phyloP scores from a whole-genome alignment of 768 basidiomycete species.

The Antrodiella citrinella region DNA sequence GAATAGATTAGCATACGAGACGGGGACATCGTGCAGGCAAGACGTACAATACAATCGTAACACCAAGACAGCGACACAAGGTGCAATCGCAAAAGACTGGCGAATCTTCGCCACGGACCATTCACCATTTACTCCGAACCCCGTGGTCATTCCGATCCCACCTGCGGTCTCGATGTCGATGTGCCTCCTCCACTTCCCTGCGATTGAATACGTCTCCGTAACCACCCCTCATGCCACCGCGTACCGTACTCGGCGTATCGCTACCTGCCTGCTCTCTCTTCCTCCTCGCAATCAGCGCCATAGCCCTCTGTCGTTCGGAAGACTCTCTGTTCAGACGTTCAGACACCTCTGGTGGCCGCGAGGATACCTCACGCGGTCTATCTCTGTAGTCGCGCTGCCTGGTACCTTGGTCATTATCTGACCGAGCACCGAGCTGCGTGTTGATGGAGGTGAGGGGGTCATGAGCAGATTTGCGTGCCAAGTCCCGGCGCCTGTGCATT shows the following conservation, averaged over 20 bases:
- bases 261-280: slow-evolving; percentile 56
- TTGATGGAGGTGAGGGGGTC: slow-evolving; percentile 75
- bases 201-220: slow-evolving; percentile 69
- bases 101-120: slow-evolving; percentile 4
- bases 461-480: slow-evolving; percentile 49
- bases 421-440: slow-evolving; percentile 45
- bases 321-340: slow-evolving; percentile 66
- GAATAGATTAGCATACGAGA: neutral
- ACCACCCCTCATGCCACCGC: slow-evolving; percentile 35
- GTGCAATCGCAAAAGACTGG: neutral
- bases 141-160: slow-evolving; percentile 1
- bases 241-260: slow-evolving; percentile 66
- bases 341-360: slow-evolving; percentile 32
- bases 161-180: slow-evolving; percentile 33
- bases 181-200: slow-evolving; percentile 66
- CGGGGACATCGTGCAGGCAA: neutral
- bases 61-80: neutral
- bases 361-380: neutral
- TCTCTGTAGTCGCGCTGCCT: neutral
- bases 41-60: neutral
- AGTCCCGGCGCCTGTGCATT: slow-evolving; percentile 61
- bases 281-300: slow-evolving; percentile 61
- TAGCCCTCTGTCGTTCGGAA: slow-evolving; percentile 65
- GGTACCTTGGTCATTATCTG: slow-evolving; percentile 7
- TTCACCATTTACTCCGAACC: slow-evolving; percentile 2